These are phyloP conservation scores for Fusarium globosum DNA, from an alignment of 2,329 filamentous ascomycete genomes.

Conservation along the genomic window DNA sequence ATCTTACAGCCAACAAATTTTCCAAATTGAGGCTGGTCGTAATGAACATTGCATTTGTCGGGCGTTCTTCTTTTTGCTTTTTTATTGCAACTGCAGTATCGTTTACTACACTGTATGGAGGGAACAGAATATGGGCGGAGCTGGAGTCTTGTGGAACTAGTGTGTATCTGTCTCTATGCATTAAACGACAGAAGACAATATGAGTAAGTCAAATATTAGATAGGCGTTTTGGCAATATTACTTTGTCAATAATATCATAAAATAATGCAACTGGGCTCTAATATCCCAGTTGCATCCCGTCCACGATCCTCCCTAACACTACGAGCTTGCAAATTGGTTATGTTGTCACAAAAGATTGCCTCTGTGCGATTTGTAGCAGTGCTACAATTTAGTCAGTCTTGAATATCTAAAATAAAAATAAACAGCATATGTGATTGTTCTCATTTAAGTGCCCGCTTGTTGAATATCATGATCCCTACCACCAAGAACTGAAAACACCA, in stretches of 20 bases:
- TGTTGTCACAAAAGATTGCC: neutral
- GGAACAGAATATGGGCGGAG: slow-evolving; percentile 16
- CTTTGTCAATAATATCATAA: slow-evolving; percentile 8
- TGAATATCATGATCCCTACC: slow-evolving; percentile 38
- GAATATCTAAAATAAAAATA: neutral
- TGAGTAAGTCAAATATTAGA: slow-evolving; percentile 26
- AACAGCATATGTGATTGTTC: slow-evolving; percentile 5
- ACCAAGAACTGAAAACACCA: slow-evolving; percentile 32
- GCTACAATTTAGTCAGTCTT: slow-evolving; percentile 1
- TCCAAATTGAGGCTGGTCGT: neutral
- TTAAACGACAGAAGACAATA: slow-evolving; percentile 11
- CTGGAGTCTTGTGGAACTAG: slow-evolving; percentile 19
- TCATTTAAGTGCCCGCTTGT: slow-evolving; percentile 30
- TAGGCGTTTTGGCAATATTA: slow-evolving; percentile 34
- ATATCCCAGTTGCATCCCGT: neutral
- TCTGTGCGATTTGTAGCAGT: neutral
- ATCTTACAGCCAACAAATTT: neutral
- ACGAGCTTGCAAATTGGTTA: neutral
- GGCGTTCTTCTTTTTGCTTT: slow-evolving; percentile 21
- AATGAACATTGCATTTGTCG: slow-evolving; percentile 26
- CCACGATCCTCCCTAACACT: neutral
- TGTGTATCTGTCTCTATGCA: slow-evolving; percentile 10
- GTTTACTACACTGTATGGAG: slow-evolving; percentile 15
- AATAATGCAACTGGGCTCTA: slow-evolving; percentile 9
- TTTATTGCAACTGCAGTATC: slow-evolving; percentile 9